Evolutionary conservation across 345 rosid species (phyloP), one percentile per base, ranked within the genome.

Genomic region (Erucastrum elatum): DNA sequence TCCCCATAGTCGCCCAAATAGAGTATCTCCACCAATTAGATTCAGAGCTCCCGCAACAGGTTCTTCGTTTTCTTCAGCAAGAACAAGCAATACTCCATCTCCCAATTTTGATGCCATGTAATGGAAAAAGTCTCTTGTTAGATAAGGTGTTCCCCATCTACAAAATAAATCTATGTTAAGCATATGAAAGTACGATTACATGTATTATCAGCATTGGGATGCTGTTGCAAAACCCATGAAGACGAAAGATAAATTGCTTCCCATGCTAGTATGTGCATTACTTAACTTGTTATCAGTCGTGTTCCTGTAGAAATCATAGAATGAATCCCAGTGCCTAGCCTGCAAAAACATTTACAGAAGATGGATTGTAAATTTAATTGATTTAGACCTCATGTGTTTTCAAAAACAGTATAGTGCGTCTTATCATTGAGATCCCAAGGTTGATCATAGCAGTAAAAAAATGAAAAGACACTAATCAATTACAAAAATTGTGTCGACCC

Each of bases 1-100:
- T 71, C 98, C 98, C 98, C 98, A 94, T 11, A 92, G 83, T 8
- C 97, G 91, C n/a, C 98, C 98, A 77, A 84, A 94, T 30, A 94
- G 69, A 61, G 97, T 76, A 79, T 92, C 97, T 79, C 97, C 97
- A 4, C 97, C 98, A 12, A 94, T 92, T 65, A 94, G 88, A 87
- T 94, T 92, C 77, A 94, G 82, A 39, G 98, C 97, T 87, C 98
- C 97, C 0, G 97, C 98, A 37, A 94, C 95, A 74, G 89, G 83
- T 83, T 92, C 95, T 7, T 87, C 93, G 16, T 90, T 89, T 79
- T 94, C 87, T 87, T 91, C 98, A 68, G 98, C 97, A 70, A 86
- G 82, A 80, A 94, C 90, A 25, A 94, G 94, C 6, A 94, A 81
- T 39, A 92, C 90, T 4, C 71, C 71, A 66, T 92, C 98, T 82